Evolutionary conservation across 345 rosid genomes (phyloP), one percentile per base, ranked within the genome.

Genomic region (Draba incana): DNA sequence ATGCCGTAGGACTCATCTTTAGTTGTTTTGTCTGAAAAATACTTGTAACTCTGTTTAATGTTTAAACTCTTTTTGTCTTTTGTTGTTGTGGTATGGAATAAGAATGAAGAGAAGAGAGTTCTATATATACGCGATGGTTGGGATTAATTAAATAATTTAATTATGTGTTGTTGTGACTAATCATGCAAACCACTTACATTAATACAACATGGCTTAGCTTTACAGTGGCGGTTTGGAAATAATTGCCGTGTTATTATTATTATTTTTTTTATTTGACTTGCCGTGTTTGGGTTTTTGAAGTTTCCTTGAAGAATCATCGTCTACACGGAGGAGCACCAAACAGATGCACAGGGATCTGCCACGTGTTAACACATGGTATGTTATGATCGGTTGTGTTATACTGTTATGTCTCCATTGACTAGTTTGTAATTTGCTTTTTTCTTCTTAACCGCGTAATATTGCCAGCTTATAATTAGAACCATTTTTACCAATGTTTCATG

Each of bases 1-100:
- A 43, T 64, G 80, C 67, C 31, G 80, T 69, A 12, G 61, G 61
- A 78, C 54, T 75, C 97, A 91, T 88, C 62, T 41, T 68, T 57
- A 27, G 42, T 43, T 53, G 50, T 14, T 33, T 54, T 55, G 31
- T 70, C 4, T 51, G 58, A 64, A 65, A 4, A 28, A 28, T 0
- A 20, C 12, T 64, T 24, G 57, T 51, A 48, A 20, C 16, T 47
- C 14, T 71, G 47, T 47, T 53, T 57, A 5, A 45, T 68, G 46
- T 71, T 64, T 25, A 33, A 44, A 50, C 27, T 43, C 48, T 41
- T 35, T 4, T 64, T 33, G 10, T 5, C 14, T 25, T 2, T 70
- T 16, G 31, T 55, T 38, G 51, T 58, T 50, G 66, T 74, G 77
- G 57, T 66, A 57, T 65, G 49, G 37, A 43, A 61, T 60, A 33